Percentiles rank a stretch among this genome's conserved stretches.
Conservation (phyloP, 106 monocot species). For the Phalaenopsis equestris region DNA sequence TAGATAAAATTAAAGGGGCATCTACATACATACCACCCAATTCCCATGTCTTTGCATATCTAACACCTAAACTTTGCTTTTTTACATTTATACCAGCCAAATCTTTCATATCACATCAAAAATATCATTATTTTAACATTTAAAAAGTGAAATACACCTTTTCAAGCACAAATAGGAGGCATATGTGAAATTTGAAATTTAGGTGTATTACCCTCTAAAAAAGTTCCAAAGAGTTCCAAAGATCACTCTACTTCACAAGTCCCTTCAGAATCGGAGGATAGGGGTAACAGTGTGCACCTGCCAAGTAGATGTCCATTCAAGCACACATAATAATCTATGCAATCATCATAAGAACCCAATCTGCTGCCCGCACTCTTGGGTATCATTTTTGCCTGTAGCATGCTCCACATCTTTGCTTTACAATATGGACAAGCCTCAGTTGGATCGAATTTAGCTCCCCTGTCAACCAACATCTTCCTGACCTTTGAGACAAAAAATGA, state of each 20-base stretch:
- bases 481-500: constrained; percentile 69
- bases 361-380: constrained; percentile 64
- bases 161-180: too few species aligned
- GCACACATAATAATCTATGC: constrained; percentile 86
- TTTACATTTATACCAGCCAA: too few species aligned
- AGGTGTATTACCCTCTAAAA: too few species aligned
- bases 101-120: too few species aligned
- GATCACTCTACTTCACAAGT: constrained; percentile 25
- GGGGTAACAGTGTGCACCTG: constrained; percentile 58
- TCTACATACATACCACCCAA: too few species aligned
- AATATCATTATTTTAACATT: too few species aligned
- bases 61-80: too few species aligned
- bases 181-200: too few species aligned
- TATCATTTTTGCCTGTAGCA: constrained; percentile 87
- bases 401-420: constrained; percentile 89
- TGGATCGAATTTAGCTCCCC: constrained; percentile 55
- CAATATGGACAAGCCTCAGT: constrained; percentile 87
- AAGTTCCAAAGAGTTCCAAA: not conserved
- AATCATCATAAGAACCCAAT: constrained; percentile 76
- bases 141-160: too few species aligned
- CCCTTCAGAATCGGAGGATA: constrained; percentile 58
- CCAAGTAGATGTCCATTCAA: constrained; percentile 94
- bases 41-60: too few species aligned
- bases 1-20: too few species aligned
- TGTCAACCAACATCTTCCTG: constrained; percentile 71